Evolutionary conservation across 306 rosid species (phyloP), one percentile per base, ranked within the genome.

Genomic region (Cucurbita ficifolia): DNA sequence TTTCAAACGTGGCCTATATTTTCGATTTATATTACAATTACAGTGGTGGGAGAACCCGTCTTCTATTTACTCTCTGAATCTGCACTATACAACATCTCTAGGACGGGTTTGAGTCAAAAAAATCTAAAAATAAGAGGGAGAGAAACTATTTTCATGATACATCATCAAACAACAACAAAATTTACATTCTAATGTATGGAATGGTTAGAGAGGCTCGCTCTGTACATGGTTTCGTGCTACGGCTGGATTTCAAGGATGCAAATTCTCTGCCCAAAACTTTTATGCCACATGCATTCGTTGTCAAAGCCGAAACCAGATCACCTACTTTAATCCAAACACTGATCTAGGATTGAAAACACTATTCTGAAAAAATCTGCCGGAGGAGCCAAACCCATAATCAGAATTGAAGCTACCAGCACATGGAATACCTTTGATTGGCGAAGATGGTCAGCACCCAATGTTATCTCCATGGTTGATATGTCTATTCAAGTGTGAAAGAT

Each of bases 1-100:
- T 78, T 80, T 75, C 90, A 77, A 81, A n/a, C 53, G 75, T 79
- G 53, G 56, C 76, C 84, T 84, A 78, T 70, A 76, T 70, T 81
- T 79, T 77, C 81, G 77, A 72, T 75, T 77, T 78, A 84, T 81
- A 52, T 80, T 89, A 88, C 84, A 88, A 80, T 81, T 87, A 79
- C 88, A 84, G 24, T 70, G 46, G 16, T 62, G 70, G 59, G 59
- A 4, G 9, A 70, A 48, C 87, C 85, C 87, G 82, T 76, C 79
- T 80, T 77, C 90, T 85, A 88, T 62, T 79, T 51, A 80, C 57
- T 79, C 83, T 82, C 90, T 84, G 65, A 85, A 81, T 78, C 87
- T 87, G 78, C 75, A 57, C 96, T 92, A 88, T 90, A 92, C 96
- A 87, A 87, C 77, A 74, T 71, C 76, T 79, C 80, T 79, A 22